Evolutionary conservation across 768 basidiomycete genomes (phyloP).

Genomic region (Sporobolomyces roseus): DNA sequence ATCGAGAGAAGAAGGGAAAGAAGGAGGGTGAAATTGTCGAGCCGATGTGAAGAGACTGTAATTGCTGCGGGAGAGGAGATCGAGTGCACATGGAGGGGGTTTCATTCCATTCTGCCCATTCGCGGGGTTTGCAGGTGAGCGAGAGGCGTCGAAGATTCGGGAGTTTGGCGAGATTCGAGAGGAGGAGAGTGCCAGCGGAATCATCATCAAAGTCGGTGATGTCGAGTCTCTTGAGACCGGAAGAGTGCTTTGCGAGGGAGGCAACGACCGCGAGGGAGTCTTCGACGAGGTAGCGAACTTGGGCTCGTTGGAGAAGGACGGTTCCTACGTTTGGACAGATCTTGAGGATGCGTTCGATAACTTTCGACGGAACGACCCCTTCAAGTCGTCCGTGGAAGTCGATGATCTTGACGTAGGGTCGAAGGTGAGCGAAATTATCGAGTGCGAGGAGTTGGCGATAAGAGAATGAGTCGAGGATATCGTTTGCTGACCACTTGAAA

Average conservation of each 20-base stretch:
- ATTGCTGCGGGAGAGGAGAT: neutral
- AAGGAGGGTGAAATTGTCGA: neutral
- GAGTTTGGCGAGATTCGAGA: neutral
- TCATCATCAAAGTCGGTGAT: neutral
- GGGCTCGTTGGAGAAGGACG: neutral
- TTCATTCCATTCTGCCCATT: neutral
- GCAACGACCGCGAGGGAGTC: neutral
- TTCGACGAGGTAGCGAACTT: neutral
- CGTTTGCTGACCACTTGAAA: neutral
- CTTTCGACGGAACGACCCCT: neutral
- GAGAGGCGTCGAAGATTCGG: neutral
- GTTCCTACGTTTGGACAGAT: neutral
- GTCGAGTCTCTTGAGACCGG: neutral
- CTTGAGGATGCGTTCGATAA: neutral
- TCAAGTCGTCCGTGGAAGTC: conserved; percentile 4
- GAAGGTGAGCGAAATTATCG: neutral
- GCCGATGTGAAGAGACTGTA: conserved; percentile 3
- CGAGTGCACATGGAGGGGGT: neutral
- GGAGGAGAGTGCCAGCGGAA: neutral
- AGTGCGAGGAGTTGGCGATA: neutral
- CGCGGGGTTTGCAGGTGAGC: neutral
- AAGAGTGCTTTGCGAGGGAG: neutral
- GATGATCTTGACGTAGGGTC: neutral
- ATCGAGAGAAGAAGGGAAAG: neutral
- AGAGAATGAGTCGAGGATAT: conserved; percentile 1